Base-by-base conservation (phyloP, 179 eudicot species). In the Beta macrorhiza region DNA sequence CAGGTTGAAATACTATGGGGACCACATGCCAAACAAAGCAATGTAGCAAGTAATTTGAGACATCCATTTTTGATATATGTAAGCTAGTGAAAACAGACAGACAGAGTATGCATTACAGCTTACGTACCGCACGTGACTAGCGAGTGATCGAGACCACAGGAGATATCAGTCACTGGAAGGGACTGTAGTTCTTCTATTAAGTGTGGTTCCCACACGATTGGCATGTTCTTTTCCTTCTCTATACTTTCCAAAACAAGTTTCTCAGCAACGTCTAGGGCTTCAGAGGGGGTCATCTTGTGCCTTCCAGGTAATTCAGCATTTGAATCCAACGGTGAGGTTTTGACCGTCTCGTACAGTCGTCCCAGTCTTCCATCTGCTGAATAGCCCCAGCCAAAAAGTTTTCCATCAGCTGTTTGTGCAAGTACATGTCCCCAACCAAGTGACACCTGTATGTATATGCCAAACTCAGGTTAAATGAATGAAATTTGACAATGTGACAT, bases 361-460 rank as follows among this genome's bases (percentile, higher is more conserved):
- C 99, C 99, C 62, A 97, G 87, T 84, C 98, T 92, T 78, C 98
- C 98, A 86, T 96, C 98, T 44, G 95, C 92, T 78, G 93, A 93
- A 82, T 94, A 96, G 62, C 99, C 99, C 99, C 98, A 97, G 44
- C 97, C 97, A 81, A 89, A 97, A 85, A 97, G 67, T 79, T 91
- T 97, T 17, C 97, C 95, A 82, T 90, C 90, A 73, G 75, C 83
- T 58, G 97, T 89, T 76, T 84, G 89, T 16, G 99, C 98, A 73
- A 97, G 92, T 63, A 85, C 93, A 82, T 97, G 99, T 44, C 99
- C 99, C 99, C 97, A 94, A 80, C 99, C 99, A 76, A 90, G 89
- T 76, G 98, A 83, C 5, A 94, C 97, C 99, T 96, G 88, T 49
- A 59, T 82, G 65, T 5, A 53, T 42, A 76, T 85, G 81, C 63